Percentiles rank a stretch among this genome's conserved stretches.
Evolutionary conservation across 2,329 filamentous ascomycete genomes (phyloP).

Genomic region (Nectriaceae sp.): DNA sequence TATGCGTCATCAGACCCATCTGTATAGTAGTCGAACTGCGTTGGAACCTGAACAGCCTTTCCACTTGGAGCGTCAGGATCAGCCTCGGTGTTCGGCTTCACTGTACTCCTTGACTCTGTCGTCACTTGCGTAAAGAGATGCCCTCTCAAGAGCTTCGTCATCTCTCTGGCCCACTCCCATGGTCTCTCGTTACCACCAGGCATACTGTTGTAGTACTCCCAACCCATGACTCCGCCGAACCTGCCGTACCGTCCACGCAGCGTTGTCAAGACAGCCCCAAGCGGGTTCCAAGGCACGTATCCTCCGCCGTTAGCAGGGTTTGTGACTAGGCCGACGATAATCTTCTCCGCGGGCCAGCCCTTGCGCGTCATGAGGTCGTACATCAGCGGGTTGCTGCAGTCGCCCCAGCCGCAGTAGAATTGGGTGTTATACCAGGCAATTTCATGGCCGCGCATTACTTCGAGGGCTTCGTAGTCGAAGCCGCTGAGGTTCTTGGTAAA

Average conservation of each 20-base stretch:
- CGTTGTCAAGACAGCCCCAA: constrained; percentile 44
- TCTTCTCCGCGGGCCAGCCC: constrained; percentile 72
- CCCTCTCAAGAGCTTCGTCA: constrained; percentile 52
- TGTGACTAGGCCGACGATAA: constrained; percentile 82
- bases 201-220: constrained; percentile 89
- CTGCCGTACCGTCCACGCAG: constrained; percentile 55
- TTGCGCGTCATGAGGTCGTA: constrained; percentile 55
- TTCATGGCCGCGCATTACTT: constrained; percentile 63
- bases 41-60: constrained; percentile 31
- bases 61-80: constrained; percentile 29
- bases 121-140: constrained; percentile 15
- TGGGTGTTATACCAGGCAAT: constrained; percentile 90
- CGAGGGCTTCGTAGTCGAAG: constrained; percentile 77
- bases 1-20: constrained; percentile 30
- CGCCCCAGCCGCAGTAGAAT: constrained; percentile 90
- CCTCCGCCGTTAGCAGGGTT: constrained; percentile 71
- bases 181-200: constrained; percentile 64
- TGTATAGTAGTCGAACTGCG: constrained; percentile 37
- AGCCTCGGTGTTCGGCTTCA: constrained; percentile 8
- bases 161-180: constrained; percentile 76
- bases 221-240: constrained; percentile 90
- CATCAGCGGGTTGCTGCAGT: constrained; percentile 45
- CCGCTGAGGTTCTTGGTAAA: constrained; percentile 68
- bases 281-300: constrained; percentile 50
- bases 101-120: background rate